These are phyloP conservation scores for Fusarium mundagurra DNA, from an alignment of 2,329 filamentous ascomycete genomes.

Conservation along the genomic window DNA sequence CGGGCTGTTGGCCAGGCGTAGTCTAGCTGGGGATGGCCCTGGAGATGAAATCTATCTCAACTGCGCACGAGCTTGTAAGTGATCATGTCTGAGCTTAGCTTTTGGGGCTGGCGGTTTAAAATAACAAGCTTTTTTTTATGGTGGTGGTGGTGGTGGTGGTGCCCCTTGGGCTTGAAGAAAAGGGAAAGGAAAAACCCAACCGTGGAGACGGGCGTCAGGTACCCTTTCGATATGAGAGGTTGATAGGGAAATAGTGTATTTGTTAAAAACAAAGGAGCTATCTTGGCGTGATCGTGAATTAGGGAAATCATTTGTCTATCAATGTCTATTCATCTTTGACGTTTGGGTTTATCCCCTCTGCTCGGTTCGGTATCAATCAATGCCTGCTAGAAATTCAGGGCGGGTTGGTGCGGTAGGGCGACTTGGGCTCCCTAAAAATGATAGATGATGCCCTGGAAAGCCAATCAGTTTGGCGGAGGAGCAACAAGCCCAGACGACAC, in stretches of 20 bases:
- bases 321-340: background rate
- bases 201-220: constrained; percentile 27
- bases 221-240: constrained; percentile 9
- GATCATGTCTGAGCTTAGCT: background rate
- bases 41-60: constrained; percentile 29
- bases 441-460: background rate
- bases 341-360: background rate
- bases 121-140: constrained; percentile 12
- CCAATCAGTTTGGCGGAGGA: constrained; percentile 24
- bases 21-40: constrained; percentile 22
- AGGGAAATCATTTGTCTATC: background rate
- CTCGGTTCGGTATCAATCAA: background rate
- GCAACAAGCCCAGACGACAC: background rate
- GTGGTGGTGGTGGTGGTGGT: background rate
- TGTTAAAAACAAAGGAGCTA: background rate
- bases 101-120: constrained; percentile 1
- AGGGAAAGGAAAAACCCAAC: constrained; percentile 14
- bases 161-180: constrained; percentile 19
- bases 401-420: constrained; percentile 8
- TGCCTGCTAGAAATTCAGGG: constrained; percentile 11
- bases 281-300: background rate
- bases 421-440: constrained; percentile 7
- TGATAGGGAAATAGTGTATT: background rate
- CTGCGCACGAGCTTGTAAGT: constrained; percentile 17
- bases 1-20: constrained; percentile 25